A percentile compares a stretch with the other conserved stretches of the same genome.
These are phyloP conservation scores for Ophiocordyceps camponoti-saundersi DNA, from an alignment of 2,329 filamentous ascomycete species.

Conservation along the genomic window DNA sequence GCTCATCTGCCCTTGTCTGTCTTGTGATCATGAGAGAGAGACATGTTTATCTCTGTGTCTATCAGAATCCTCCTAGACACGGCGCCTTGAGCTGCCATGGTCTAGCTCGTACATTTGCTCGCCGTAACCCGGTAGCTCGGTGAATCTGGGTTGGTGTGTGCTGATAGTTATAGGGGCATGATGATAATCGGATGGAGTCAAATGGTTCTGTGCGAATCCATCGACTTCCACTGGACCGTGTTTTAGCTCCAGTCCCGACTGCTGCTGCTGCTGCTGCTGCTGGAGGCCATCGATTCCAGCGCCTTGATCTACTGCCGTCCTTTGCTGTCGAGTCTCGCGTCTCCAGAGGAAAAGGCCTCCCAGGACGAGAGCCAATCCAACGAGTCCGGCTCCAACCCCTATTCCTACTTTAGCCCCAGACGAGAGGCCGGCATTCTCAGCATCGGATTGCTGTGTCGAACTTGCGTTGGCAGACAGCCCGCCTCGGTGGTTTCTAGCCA, in stretches of 20 bases:
- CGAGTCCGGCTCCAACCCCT: neutral
- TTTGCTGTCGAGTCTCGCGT: neutral
- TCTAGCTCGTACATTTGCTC: neutral
- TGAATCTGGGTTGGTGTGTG: neutral
- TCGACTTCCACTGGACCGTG: neutral
- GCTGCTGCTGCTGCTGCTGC: neutral
- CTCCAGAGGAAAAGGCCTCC: neutral
- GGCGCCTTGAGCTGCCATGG: neutral
- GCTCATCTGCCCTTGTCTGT: too few species aligned
- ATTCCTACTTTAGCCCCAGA: neutral
- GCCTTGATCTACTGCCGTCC: neutral
- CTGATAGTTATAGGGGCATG: neutral
- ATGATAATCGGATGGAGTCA: neutral
- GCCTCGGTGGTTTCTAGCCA: neutral
- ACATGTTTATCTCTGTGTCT: too few species aligned
- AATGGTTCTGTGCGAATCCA: neutral
- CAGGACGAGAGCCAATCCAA: neutral
- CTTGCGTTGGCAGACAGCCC: neutral
- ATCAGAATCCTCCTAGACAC: too few species aligned
- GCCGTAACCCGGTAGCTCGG: neutral
- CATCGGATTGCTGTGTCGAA: neutral
- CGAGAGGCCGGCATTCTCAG: neutral
- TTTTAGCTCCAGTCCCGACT: too few species aligned
- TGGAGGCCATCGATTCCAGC: neutral
- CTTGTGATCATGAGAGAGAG: too few species aligned